phyloP scores from a whole-genome alignment of 805 yeast species.

The Sugiyamaella lignohabitans region DNA sequence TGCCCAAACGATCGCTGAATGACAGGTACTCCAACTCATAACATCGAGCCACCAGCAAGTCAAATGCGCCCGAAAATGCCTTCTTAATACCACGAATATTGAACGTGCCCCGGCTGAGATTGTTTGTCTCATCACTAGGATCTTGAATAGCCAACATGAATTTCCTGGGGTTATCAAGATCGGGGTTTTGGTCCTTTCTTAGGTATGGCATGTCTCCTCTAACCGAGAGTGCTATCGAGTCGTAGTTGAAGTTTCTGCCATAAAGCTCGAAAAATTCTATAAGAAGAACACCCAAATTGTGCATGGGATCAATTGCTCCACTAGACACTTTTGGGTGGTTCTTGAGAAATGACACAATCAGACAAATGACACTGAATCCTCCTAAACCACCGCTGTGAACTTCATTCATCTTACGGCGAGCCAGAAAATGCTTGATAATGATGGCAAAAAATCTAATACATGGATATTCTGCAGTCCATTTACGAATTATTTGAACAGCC shows the following conservation, averaged over 20 bases:
- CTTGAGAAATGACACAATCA: constrained; percentile 69
- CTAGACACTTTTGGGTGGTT: constrained; percentile 75
- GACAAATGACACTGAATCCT: constrained; percentile 86
- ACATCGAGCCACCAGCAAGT: constrained; percentile 65
- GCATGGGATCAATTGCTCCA: constrained; percentile 55
- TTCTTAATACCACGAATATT: constrained; percentile 73
- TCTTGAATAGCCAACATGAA: constrained; percentile 77
- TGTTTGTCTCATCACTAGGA: constrained; percentile 78
- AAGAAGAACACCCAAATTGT: constrained; percentile 76
- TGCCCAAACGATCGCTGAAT: constrained; percentile 60
- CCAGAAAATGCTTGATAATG: constrained; percentile 75
- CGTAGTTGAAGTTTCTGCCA: constrained; percentile 85
- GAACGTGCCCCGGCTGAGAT: constrained; percentile 78
- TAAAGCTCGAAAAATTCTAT: constrained; percentile 90
- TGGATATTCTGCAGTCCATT: constrained; percentile 67
- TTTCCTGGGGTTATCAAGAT: constrained; percentile 44
- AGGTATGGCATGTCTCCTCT: constrained; percentile 55
- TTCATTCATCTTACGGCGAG: constrained; percentile 70
- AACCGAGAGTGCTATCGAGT: constrained; percentile 62
- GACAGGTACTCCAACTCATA: constrained; percentile 62
- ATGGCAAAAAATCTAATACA: constrained; percentile 78
- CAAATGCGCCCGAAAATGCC: constrained; percentile 86
- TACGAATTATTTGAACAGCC: constrained; percentile 71
- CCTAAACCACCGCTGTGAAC: constrained; percentile 94
- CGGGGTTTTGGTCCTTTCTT: constrained; percentile 48